phyloP scores from a whole-genome alignment of 2,329 filamentous ascomycete genomes.

The Fusarium lyarnte region DNA sequence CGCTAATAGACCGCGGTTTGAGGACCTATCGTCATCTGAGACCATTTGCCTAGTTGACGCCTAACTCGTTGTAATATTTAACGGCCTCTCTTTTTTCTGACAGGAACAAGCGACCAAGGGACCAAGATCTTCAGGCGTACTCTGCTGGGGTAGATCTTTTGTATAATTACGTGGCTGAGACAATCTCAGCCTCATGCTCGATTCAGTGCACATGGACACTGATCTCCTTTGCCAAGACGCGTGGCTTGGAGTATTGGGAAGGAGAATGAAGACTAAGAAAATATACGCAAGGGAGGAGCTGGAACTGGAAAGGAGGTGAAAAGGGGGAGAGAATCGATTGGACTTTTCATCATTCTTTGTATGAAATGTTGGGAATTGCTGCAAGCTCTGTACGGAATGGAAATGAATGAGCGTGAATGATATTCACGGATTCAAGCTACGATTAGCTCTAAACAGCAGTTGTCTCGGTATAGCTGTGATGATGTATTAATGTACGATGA shows the following conservation, averaged over 20 bases:
- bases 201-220: constrained; percentile 12
- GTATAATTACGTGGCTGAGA: constrained; percentile 30
- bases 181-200: constrained; percentile 14
- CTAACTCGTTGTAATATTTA: constrained; percentile 39
- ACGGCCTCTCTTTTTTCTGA: constrained; percentile 17
- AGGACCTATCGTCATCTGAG: constrained; percentile 11
- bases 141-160: constrained; percentile 16
- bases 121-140: neutral
- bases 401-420: neutral
- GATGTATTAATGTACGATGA: constrained; percentile 13
- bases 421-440: constrained; percentile 16
- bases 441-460: neutral
- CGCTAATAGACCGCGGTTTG: constrained; percentile 22
- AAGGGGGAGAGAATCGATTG: neutral
- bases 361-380: constrained; percentile 1
- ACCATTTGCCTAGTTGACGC: constrained; percentile 25
- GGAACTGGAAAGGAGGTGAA: neutral
- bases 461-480: neutral
- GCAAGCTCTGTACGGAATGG: constrained; percentile 9
- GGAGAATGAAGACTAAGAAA: neutral
- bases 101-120: neutral
- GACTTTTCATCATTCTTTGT: neutral
- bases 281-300: constrained; percentile 17
- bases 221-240: neutral
- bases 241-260: neutral